These are phyloP conservation scores for Fusarium pininemorale DNA, from an alignment of 2,329 filamentous ascomycete species.

Conservation along the genomic window DNA sequence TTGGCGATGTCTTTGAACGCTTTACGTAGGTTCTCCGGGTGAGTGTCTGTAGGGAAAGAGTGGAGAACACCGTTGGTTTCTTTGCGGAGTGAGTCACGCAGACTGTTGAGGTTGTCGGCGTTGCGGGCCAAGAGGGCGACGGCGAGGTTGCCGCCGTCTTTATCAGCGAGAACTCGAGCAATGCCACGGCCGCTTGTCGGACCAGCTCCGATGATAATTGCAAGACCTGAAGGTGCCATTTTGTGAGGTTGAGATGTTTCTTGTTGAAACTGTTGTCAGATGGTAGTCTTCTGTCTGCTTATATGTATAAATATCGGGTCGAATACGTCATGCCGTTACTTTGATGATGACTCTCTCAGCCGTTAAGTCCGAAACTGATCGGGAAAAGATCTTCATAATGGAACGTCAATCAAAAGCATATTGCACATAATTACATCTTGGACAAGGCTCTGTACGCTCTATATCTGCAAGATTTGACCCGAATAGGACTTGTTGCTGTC, in stretches of 20 bases:
- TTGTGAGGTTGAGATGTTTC: background rate
- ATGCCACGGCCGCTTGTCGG: slow-evolving; percentile 63
- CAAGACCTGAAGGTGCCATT: slow-evolving; percentile 59
- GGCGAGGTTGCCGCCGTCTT: slow-evolving; percentile 23
- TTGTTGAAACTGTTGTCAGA: background rate
- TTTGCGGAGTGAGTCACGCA: slow-evolving; percentile 52
- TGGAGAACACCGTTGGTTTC: slow-evolving; percentile 51
- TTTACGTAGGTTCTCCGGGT: slow-evolving; percentile 4
- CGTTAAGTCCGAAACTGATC: background rate
- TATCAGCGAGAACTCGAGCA: slow-evolving; percentile 50
- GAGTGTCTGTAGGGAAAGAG: slow-evolving; percentile 27
- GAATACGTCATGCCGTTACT: slow-evolving; percentile 3
- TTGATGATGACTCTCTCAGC: background rate
- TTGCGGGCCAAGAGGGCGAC: slow-evolving; percentile 34
- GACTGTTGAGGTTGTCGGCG: slow-evolving; percentile 40
- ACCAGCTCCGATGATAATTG: slow-evolving; percentile 62
- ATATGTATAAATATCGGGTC: background rate
- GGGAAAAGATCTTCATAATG: background rate
- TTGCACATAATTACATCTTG: background rate
- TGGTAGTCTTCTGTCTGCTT: background rate
- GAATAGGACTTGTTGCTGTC: background rate
- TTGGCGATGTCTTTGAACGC: slow-evolving; percentile 51
- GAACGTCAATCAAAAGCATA: background rate
- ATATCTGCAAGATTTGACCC: no score
- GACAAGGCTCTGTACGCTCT: background rate